Evolutionary conservation across 371 early-diverging fungal genomes (phyloP).

Genomic region (Capillidium rhysosporum): DNA sequence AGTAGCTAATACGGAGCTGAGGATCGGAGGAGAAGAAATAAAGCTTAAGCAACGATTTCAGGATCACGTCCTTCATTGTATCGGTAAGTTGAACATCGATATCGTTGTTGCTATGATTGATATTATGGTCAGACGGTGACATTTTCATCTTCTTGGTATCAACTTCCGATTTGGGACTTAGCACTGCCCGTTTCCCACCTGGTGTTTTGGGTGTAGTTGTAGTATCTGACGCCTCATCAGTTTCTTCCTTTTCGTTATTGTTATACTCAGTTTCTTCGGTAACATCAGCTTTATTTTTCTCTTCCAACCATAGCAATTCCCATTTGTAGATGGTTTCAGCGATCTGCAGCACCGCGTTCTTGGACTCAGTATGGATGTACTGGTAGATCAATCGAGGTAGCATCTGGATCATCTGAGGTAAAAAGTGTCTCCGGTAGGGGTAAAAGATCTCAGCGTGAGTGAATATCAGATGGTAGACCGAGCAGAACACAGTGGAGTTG

Average conservation of each 20-base stretch:
- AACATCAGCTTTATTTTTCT: neutral
- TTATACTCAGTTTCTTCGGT: neutral
- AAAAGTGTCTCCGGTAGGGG: slow-evolving; percentile 67
- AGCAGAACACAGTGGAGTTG: slow-evolving; percentile 63
- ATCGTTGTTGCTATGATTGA: neutral
- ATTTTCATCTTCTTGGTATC: too few relatives aligned
- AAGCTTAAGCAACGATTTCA: slow-evolving; percentile 53
- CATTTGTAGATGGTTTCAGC: slow-evolving; percentile 3
- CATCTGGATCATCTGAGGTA: slow-evolving; percentile 67
- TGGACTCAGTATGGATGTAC: neutral
- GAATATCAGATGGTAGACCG: slow-evolving; percentile 78
- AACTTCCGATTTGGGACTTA: too few relatives aligned
- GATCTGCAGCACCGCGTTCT: neutral
- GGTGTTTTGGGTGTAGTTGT: too few relatives aligned
- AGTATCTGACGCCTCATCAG: too few relatives aligned
- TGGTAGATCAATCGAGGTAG: slow-evolving; percentile 64
- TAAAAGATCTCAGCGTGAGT: slow-evolving; percentile 78
- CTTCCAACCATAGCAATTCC: neutral
- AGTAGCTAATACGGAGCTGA: slow-evolving; percentile 25
- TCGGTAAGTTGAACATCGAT: neutral
- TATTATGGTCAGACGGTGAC: too few relatives aligned
- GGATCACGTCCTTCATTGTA: slow-evolving; percentile 34
- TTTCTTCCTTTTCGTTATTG: neutral
- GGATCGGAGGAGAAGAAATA: slow-evolving; percentile 35
- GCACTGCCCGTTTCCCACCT: too few relatives aligned